Conservation (phyloP, 139 green algal species). For the Picochlorum sp. region DNA sequence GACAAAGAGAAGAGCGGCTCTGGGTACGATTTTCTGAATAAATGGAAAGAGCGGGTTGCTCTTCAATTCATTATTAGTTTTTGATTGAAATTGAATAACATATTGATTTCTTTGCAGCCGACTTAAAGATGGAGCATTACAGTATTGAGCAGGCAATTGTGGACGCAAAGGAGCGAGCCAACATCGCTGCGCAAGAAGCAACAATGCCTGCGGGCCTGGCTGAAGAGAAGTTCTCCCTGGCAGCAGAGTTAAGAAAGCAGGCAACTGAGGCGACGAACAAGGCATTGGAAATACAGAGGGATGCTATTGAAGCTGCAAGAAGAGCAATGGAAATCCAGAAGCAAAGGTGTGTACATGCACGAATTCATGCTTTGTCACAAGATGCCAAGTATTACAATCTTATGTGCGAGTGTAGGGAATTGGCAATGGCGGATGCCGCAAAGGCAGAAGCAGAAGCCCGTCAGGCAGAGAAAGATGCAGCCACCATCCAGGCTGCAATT, state of each 20-base stretch:
- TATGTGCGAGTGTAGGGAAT: background rate
- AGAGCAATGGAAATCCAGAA: background rate
- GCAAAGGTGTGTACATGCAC: too few species aligned
- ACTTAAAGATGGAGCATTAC: constrained; percentile 8
- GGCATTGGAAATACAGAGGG: background rate
- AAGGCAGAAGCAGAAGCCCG: background rate
- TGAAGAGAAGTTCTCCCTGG: constrained; percentile 17
- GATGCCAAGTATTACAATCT: too few species aligned
- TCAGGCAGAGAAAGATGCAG: background rate
- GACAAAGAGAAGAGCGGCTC: constrained; percentile 4
- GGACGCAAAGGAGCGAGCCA: background rate
- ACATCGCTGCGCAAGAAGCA: constrained; percentile 12
- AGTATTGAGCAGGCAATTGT: background rate
- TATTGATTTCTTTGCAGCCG: background rate
- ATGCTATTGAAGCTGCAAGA: background rate
- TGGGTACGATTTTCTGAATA: too few species aligned
- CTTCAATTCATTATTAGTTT: background rate
- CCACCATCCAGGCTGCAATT: background rate
- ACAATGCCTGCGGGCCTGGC: constrained; percentile 9
- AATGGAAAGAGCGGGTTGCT: background rate
- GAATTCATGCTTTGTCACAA: too few species aligned
- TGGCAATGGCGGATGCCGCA: background rate
- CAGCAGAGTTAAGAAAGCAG: constrained; percentile 2
- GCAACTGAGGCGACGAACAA: background rate
- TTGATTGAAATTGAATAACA: too few species aligned